Conservation (phyloP, 192 early-diverging fungal species). For the Podila epigama region DNA sequence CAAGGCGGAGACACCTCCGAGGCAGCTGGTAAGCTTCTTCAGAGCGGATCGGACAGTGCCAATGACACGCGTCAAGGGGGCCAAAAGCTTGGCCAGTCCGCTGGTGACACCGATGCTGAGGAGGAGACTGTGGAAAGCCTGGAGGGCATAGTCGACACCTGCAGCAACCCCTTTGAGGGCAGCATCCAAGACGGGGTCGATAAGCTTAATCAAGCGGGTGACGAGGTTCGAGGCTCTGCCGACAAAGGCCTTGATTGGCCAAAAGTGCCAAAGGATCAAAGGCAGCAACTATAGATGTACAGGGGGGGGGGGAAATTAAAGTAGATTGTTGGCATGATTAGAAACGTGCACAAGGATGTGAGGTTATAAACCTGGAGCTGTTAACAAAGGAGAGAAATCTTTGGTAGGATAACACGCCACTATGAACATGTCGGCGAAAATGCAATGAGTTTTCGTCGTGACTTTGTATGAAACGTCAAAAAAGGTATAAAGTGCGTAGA, state of each 20-base stretch:
- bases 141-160: background rate
- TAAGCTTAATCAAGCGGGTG: background rate
- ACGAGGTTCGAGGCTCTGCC: background rate
- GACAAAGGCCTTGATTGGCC: background rate
- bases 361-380: too few relatives aligned
- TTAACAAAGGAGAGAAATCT: too few relatives aligned
- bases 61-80: background rate
- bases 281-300: background rate
- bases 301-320: background rate
- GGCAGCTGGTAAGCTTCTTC: background rate
- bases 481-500: too few relatives aligned
- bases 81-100: background rate
- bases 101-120: background rate
- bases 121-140: too few relatives aligned
- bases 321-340: background rate
- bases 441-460: too few relatives aligned
- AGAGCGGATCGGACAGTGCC: background rate
- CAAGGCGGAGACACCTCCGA: background rate
- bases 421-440: too few relatives aligned
- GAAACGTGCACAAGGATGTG: too few relatives aligned
- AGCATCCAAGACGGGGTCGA: too few relatives aligned
- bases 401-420: too few relatives aligned
- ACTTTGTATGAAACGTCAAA: too few relatives aligned
- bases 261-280: background rate
- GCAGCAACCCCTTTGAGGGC: conserved; percentile 8